Evolutionary conservation across 1,139 yeast species (phyloP).

Genomic region (Debaryomyces sp.): DNA sequence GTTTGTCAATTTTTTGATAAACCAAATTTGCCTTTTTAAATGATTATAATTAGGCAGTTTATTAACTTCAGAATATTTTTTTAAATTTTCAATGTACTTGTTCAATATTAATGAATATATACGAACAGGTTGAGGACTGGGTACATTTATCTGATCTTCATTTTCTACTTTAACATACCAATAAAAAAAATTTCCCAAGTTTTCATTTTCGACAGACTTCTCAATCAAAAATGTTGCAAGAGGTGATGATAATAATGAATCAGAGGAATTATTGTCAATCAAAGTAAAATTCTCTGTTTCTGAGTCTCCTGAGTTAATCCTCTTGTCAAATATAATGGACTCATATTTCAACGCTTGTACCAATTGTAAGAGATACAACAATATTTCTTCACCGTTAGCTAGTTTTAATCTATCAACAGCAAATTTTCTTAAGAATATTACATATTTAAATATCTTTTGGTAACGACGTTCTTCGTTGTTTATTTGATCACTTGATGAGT

Average conservation of each 20-base stretch:
- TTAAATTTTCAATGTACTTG: constrained; percentile 42
- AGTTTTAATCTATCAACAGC: constrained; percentile 83
- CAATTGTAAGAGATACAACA: constrained; percentile 80
- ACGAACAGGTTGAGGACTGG: constrained; percentile 15
- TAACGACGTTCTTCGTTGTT: constrained; percentile 35
- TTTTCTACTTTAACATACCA: constrained; percentile 93
- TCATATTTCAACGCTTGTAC: constrained; percentile 92
- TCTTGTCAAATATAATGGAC: constrained; percentile 28
- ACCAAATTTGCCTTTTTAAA: constrained; percentile 48
- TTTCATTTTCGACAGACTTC: constrained; percentile 65
- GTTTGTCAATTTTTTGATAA: constrained; percentile 44
- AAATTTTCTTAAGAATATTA: constrained; percentile 63
- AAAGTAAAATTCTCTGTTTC: constrained; percentile 21
- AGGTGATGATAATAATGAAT: constrained; percentile 48
- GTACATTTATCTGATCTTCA: constrained; percentile 56
- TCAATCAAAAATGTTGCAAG: constrained; percentile 79
- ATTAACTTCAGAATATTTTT: constrained; percentile 30
- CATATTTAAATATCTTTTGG: constrained; percentile 35
- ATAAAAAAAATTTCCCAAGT: constrained; percentile 79
- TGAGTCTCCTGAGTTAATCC: constrained; percentile 7
- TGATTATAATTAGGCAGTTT: constrained; percentile 41
- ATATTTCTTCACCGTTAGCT: constrained; percentile 80
- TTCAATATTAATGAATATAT: constrained; percentile 42
- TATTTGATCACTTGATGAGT: constrained; percentile 11
- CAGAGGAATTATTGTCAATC: constrained; percentile 21